These are phyloP conservation scores for Phialemoniopsis sp. DNA, from an alignment of 2,329 filamentous ascomycete species.

Conservation along the genomic window DNA sequence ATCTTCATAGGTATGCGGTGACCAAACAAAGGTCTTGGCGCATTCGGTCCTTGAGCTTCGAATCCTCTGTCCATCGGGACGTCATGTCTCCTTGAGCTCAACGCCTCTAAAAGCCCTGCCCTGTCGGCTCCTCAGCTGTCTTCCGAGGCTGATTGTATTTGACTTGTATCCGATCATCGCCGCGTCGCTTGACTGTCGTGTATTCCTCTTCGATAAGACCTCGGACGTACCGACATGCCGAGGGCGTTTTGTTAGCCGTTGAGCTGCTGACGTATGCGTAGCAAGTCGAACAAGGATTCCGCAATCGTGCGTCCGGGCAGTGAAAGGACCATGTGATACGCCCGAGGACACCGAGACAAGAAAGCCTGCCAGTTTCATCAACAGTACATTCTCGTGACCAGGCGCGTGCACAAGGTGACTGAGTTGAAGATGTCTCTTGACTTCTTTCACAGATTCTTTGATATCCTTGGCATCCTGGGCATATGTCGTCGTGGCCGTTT, in stretches of 20 bases:
- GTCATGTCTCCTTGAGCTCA: constrained; percentile 6
- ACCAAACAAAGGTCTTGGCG: constrained; percentile 7
- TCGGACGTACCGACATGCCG: constrained; percentile 3
- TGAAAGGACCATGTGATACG: constrained; percentile 20
- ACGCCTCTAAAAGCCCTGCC: too few relatives aligned
- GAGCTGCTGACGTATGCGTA: constrained; percentile 31
- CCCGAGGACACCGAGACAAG: constrained; percentile 23
- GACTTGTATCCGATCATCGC: too few relatives aligned
- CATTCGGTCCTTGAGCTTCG: constrained; percentile 6
- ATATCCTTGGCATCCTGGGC: too few relatives aligned
- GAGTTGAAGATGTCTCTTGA: too few relatives aligned
- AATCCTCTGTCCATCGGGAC: constrained; percentile 15
- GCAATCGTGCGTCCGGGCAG: constrained; percentile 30
- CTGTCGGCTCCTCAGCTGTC: too few relatives aligned
- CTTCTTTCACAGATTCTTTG: too few relatives aligned
- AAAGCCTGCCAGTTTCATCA: constrained; percentile 23
- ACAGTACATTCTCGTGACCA: constrained; percentile 5
- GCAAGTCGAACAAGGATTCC: constrained; percentile 29
- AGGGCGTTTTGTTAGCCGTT: constrained; percentile 26
- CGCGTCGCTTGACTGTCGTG: too few relatives aligned
- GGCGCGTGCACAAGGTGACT: too few relatives aligned
- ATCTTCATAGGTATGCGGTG: constrained; percentile 14
- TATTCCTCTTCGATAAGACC: constrained; percentile 7
- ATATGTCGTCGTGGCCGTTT: too few relatives aligned
- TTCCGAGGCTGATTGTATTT: too few relatives aligned